These are phyloP conservation scores for Aspergillus oerlinghausenensis DNA, from an alignment of 2,329 filamentous ascomycete species.

Conservation along the genomic window DNA sequence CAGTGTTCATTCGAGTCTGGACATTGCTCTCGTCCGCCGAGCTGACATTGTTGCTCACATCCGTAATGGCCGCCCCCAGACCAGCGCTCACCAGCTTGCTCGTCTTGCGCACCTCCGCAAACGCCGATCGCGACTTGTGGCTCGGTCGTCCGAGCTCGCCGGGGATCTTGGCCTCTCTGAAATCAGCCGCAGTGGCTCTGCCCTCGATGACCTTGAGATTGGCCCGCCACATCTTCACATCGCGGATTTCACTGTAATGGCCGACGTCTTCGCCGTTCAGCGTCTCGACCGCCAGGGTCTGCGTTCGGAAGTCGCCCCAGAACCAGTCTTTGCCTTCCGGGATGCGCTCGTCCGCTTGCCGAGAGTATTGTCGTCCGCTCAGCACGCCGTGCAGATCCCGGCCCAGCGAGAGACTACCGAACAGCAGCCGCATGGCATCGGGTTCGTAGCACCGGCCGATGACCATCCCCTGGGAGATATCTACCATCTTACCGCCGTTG, in stretches of 20 bases:
- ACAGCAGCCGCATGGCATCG: conserved; percentile 45
- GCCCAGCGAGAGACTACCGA: conserved; percentile 36
- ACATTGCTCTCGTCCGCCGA: conserved; percentile 15
- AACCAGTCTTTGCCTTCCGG: conserved; percentile 47
- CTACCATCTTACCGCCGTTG: conserved; percentile 38
- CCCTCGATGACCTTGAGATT: conserved; percentile 44
- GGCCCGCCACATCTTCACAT: conserved; percentile 45
- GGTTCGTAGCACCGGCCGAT: conserved; percentile 53
- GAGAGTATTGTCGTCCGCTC: conserved; percentile 46
- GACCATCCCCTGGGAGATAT: conserved; percentile 49
- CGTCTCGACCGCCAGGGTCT: conserved; percentile 52
- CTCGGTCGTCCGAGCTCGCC: conserved; percentile 23
- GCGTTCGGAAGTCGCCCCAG: conserved; percentile 53
- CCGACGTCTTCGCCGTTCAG: conserved; percentile 52
- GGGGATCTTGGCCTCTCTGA: conserved; percentile 26
- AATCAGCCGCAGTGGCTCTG: conserved; percentile 19
- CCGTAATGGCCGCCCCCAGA: conserved; percentile 21
- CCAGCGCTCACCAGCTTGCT: conserved; percentile 38
- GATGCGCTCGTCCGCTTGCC: conserved; percentile 47
- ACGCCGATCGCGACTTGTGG: conserved; percentile 17
- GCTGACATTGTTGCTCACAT: conserved; percentile 23
- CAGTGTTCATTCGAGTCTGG: background rate
- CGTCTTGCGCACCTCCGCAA: conserved; percentile 32
- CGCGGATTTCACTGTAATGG: conserved; percentile 41
- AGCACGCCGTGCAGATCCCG: conserved; percentile 45